A percentile compares a stretch with the other conserved stretches of the same genome.
These are phyloP conservation scores for Omphalea diandra DNA, from an alignment of 441 rosid species.

Conservation along the genomic window DNA sequence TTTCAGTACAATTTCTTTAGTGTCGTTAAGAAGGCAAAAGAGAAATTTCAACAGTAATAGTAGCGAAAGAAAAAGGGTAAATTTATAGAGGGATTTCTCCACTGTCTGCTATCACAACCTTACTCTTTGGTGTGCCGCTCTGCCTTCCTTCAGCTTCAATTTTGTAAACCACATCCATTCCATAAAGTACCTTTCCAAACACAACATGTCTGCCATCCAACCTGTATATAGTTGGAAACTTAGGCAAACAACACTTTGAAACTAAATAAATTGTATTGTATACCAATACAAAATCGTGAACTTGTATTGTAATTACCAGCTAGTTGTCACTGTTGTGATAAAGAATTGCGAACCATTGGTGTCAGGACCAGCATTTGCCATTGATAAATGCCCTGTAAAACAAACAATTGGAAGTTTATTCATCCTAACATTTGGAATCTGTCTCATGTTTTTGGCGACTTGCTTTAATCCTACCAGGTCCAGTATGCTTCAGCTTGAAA, in stretches of 20 bases:
- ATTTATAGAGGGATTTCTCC: conserved; percentile 74
- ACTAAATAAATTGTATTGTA: too few species aligned
- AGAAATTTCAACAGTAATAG: background rate
- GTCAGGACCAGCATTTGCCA: conserved; percentile 90
- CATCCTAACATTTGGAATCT: background rate
- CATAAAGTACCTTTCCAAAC: conserved; percentile 80
- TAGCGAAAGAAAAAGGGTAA: background rate
- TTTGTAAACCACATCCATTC: conserved; percentile 93
- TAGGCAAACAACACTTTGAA: background rate
- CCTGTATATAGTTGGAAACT: conserved; percentile 37
- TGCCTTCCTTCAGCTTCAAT: conserved; percentile 86
- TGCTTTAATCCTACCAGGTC: conserved; percentile 64
- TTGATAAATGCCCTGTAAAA: conserved; percentile 61
- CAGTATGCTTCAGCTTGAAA: conserved; percentile 86
- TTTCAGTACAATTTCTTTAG: background rate
- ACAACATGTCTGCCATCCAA: conserved; percentile 91
- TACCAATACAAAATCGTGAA: background rate
- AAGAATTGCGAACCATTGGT: conserved; percentile 96
- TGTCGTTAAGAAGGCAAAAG: background rate
- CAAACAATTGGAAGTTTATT: background rate
- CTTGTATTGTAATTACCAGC: conserved; percentile 54
- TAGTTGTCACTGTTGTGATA: conserved; percentile 76
- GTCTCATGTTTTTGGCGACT: background rate
- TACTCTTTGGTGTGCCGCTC: conserved; percentile 71
- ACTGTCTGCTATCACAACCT: conserved; percentile 72